Conservation (phyloP, 805 yeast species). For the Ogataea minuta region DNA sequence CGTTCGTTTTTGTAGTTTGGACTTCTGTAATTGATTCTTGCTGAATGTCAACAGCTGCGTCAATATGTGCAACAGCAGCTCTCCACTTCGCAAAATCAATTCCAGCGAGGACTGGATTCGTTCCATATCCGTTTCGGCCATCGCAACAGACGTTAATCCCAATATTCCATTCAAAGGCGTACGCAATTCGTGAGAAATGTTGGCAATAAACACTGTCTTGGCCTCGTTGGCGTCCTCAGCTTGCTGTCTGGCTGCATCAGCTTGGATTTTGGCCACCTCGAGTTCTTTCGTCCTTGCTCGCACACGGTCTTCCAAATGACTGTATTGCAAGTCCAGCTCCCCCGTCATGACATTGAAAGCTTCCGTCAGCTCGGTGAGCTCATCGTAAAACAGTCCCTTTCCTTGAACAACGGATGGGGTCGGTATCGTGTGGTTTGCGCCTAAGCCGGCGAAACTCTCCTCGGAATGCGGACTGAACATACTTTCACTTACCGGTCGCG, state of each 20-base stretch:
- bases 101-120: constrained; percentile 74
- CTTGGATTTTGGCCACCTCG: constrained; percentile 83
- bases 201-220: constrained; percentile 89
- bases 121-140: constrained; percentile 73
- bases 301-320: constrained; percentile 85
- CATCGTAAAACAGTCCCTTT: constrained; percentile 64
- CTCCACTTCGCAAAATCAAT: constrained; percentile 88
- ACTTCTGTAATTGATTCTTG: constrained; percentile 82
- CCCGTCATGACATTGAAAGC: constrained; percentile 91
- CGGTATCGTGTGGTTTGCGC: constrained; percentile 10
- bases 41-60: constrained; percentile 90
- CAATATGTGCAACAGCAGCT: constrained; percentile 78
- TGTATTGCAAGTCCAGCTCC: constrained; percentile 80
- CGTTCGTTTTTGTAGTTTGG: constrained; percentile 78
- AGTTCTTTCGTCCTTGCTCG: constrained; percentile 80
- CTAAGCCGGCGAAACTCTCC: constrained; percentile 11
- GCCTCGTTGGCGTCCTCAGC: constrained; percentile 93
- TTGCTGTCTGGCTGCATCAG: constrained; percentile 41
- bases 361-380: constrained; percentile 80
- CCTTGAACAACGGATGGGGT: constrained; percentile 28
- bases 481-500: constrained; percentile 2
- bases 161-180: constrained; percentile 95
- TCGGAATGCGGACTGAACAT: constrained; percentile 11
- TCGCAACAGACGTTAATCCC: constrained; percentile 92
- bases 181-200: constrained; percentile 89